Evolutionary conservation across 208 protist species (phyloP), one percentile per base, ranked within the genome.

Genomic region (Acanthamoeba royreba): DNA sequence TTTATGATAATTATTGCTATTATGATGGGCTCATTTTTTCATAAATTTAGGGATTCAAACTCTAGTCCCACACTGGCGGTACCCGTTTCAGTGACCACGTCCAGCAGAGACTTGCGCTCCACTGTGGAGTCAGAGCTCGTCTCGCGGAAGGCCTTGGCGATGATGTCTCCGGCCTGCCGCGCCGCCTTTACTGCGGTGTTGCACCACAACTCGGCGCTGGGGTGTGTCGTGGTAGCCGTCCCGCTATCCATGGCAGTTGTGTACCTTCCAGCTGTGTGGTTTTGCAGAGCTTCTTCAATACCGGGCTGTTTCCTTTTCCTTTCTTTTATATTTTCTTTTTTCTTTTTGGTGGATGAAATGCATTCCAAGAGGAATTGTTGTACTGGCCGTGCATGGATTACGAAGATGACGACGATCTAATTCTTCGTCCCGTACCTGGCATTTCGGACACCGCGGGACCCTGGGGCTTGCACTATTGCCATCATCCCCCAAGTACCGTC

Each of bases 21-120:
- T 81, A 28, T 4, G 35, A 35, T 28, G 2, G 17, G 69, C 7
- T 52, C 25, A 28, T 83, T 83, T 4, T 2, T n/a, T 43, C 2
- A 31, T 15, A 58, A 25, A 58, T 58, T 58, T 58, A 28, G 22
- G 28, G 33, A 15, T 0, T 28, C 28, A 35, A 79, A 5, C 33
- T 45, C 38, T n/a, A 79, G 2, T 4, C 33, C 40, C 33, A 49
- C 17, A 49, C 9, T 8, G 31, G 22, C 11, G 5, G 46, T 86
- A 86, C 77, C 77, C 1, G 77, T 86, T 33, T 86, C 77, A 33
- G 77, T 86, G 19, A 86, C 77, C 15, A 86, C 45, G 77, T 86
- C 77, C 15, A 86, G 46, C 1, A 35, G 17, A 31, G 77, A 49
- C 77, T 86, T 86, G 45, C 46, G 42, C 28, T 86, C 77, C 28